Base-by-base conservation (phyloP, 805 yeast species). In the Wickerhamomyces rabaulensis region DNA sequence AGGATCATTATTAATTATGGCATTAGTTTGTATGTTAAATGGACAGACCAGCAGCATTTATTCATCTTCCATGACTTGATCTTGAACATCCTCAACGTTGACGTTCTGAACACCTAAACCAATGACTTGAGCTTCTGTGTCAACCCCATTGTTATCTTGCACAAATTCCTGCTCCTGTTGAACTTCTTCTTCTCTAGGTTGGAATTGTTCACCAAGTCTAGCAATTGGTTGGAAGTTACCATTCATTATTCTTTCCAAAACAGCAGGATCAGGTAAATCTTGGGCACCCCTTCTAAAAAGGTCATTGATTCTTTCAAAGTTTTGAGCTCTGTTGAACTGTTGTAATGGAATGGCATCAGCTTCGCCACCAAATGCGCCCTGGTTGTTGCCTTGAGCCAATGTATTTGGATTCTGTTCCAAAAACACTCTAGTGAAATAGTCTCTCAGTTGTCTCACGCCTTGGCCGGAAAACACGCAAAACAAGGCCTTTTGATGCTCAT, bases 401-500 rank as follows among this genome's bases (percentile, higher is more conserved):
- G 44, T 5, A 19, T 37, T 38, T 27, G 44, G 7, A 19, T 37
- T 38, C 42, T 43, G 26, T 41, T 16, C 33, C 17, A 40, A 22
- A 38, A 46, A 52, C 25, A 68, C 40, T 38, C 64, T 63, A 58
- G 75, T 81, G 41, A 92, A 73, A 61, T 85, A 83, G 37, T 78
- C 80, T 52, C 97, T 77, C 52, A 92, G 72, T 49, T 80, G 79
- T 42, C 73, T 77, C 16, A 94, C 96, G 9, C 97, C 97, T 49
- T 78, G 79, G 2, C 98, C 98, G 29, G 92, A 83, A 61, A 90
- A 94, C 12, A 92, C 99, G 68, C 98, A 92, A 60, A 94, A 92
- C 42, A 87, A 75, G 20, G 82, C 76, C 53, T 83, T 83, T 64
- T 94, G 99, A 57, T 84, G 84, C 46, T 83, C 87, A 44, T 84